Base-by-base conservation (phyloP, 2,329 filamentous ascomycete species). In the Lachnellula suecica region DNA sequence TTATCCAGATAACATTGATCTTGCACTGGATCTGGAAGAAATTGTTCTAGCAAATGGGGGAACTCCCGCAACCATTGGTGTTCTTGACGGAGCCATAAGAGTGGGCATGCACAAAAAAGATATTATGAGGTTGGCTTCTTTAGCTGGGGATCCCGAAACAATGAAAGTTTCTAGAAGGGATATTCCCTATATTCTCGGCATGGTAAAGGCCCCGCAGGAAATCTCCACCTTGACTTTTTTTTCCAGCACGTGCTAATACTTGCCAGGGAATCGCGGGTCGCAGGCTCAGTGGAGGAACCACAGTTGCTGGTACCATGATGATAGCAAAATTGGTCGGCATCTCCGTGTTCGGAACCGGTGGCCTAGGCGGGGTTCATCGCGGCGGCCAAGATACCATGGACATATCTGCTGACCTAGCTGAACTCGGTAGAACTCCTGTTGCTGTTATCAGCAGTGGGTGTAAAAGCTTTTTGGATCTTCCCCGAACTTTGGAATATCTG, bases 391-490 rank as follows among this genome's bases (percentile, higher is more conserved):
- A 80, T 60, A 89, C 88, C 7, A 87, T 97, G 85, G 94, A 99
- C 68, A 83, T 99, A 57, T 97, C 93, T 55, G 93, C 94, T 37
- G 94, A 99, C 71, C 78, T 99, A 55, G 97, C 90, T 4, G 94
- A 97, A 76, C 82, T 99, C 46, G 92, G 94, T 15, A 82, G 91
- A 52, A 97, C 92, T 7, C 84, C 89, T 10, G 87, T 99, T 47
- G 87, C 92, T 23, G 92, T 99, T 2, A 78, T 99, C 47, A 89
- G 87, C 70, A 91, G 89, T 59, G 94, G 94, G 13, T 95, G 91
- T 74, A 99, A 99, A 74, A 94, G 93, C 57, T 97, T 99, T 70
- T 78, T 99, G 34, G 94, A 99, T 67, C 91, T 97, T 54, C 85
- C 88, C 2, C 81, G 90, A 47, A 99, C 94, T 0, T 78, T 99